Base-by-base conservation (phyloP, 1,139 yeast species). In the Candida sp. region DNA sequence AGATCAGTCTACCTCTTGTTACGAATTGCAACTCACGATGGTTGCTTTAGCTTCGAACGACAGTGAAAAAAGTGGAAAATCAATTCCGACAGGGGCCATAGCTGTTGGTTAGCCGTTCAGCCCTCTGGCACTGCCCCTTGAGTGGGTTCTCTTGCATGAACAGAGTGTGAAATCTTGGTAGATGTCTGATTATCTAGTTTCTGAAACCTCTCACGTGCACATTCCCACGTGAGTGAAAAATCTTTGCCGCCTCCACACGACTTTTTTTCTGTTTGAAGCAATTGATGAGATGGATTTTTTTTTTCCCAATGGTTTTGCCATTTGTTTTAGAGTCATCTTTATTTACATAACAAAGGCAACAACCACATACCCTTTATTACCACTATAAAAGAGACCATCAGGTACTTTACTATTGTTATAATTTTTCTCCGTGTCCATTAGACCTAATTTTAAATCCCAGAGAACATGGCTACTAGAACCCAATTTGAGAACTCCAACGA, bases 401-500 rank as follows among this genome's bases (percentile, higher is more conserved):
- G 11, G n/a, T 17, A 37, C 9, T 35, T 22, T 35, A 34, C 17
- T 23, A 5, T 7, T 30, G 25, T 42, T 28, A 28, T 8, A 32
- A 31, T 26, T 17, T 25, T 8, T 4, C 28, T 30, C 22, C 25
- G 32, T 41, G 12, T 41, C 5, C 40, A 23, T 38, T 28, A 23
- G 17, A 12, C 3, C 17, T 32, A 25, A 6, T 27, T 26, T 28
- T 40, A 12, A 41, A 28, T 8, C 17, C 31, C 23, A 17, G 31
- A 28, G 9, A 28, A 8, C 8, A 77, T 77, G 82, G 81, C 82
- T 58, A 66, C 76, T 61, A 76, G 82, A 75, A 76, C 81, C 34
- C 82, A 86, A 78, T 94, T 94, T 80, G 99, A 94, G 79, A 94
- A 94, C 76, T 92, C 98, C 53, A 94, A 94, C 72, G 99, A 94